phyloP scores from a whole-genome alignment of 2,329 filamentous ascomycete genomes.

The Neospermospora avenae region DNA sequence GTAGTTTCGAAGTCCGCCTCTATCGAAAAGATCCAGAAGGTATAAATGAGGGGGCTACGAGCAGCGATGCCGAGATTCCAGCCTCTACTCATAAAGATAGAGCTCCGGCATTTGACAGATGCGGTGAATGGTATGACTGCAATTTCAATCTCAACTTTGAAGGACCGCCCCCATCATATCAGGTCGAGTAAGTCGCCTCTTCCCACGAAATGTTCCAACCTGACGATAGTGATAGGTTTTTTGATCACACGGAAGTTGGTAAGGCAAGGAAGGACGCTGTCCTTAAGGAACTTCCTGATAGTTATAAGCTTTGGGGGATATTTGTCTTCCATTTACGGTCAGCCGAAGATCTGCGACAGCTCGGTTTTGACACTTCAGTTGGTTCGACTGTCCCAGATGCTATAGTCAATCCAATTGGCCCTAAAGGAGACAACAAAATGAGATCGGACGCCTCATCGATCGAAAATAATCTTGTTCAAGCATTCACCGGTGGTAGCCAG shows the following conservation, averaged over 20 bases:
- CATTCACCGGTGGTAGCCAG: neutral
- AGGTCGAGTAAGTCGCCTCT: slow-evolving; percentile 20
- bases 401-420: neutral
- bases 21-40: slow-evolving; percentile 6
- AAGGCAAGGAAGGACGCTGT: neutral
- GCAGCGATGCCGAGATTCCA: neutral
- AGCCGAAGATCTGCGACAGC: slow-evolving; percentile 7
- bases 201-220: neutral
- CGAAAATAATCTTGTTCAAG: neutral
- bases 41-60: neutral
- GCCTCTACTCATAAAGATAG: neutral
- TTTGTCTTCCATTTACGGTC: slow-evolving; percentile 23
- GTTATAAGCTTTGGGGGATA: slow-evolving; percentile 20
- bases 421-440: neutral
- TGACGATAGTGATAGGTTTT: slow-evolving; percentile 9
- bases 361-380: slow-evolving; percentile 15
- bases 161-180: slow-evolving; percentile 18
- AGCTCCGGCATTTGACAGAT: slow-evolving; percentile 18
- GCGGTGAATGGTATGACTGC: slow-evolving; percentile 20
- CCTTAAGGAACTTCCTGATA: slow-evolving; percentile 13
- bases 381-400: neutral
- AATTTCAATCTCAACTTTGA: slow-evolving; percentile 12
- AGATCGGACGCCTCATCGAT: neutral
- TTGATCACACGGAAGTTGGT: slow-evolving; percentile 4
- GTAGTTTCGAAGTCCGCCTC: slow-evolving; percentile 8